These are phyloP conservation scores for Penicillium occitanis DNA, from an alignment of 2,329 filamentous ascomycete species.

Conservation along the genomic window DNA sequence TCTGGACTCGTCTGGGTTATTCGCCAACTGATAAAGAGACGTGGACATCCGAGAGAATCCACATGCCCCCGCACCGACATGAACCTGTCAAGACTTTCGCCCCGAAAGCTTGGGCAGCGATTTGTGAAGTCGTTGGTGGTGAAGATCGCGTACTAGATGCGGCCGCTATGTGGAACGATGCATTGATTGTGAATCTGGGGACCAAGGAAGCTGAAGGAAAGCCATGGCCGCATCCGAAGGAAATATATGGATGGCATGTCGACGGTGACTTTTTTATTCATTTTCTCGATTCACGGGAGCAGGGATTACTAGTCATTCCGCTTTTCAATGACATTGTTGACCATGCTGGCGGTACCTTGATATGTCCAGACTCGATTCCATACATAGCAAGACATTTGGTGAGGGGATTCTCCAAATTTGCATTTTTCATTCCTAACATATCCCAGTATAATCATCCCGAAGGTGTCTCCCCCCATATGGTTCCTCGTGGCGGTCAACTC, in stretches of 20 bases:
- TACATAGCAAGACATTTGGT: conserved; percentile 58
- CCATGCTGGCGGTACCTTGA: conserved; percentile 63
- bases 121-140: conserved; percentile 66
- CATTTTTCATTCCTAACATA: not conserved
- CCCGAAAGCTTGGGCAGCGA: conserved; percentile 65
- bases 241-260: conserved; percentile 64
- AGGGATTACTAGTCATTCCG: conserved; percentile 67
- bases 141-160: conserved; percentile 53
- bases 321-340: conserved; percentile 64
- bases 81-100: conserved; percentile 59
- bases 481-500: conserved; percentile 50
- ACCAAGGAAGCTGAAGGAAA: conserved; percentile 54
- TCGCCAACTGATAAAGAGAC: conserved; percentile 63
- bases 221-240: conserved; percentile 49
- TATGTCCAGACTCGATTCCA: conserved; percentile 61
- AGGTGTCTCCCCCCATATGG: conserved; percentile 66
- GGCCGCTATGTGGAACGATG: conserved; percentile 63
- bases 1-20: conserved; percentile 68
- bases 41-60: conserved; percentile 61
- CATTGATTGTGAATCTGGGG: conserved; percentile 69
- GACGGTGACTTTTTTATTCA: conserved; percentile 73
- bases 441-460: conserved; percentile 58
- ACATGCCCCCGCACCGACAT: conserved; percentile 63
- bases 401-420: not conserved
- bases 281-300: conserved; percentile 69